These are phyloP conservation scores for Phytophthora aleatoria DNA, from an alignment of 352 stramenopile genomes.

Conservation along the genomic window DNA sequence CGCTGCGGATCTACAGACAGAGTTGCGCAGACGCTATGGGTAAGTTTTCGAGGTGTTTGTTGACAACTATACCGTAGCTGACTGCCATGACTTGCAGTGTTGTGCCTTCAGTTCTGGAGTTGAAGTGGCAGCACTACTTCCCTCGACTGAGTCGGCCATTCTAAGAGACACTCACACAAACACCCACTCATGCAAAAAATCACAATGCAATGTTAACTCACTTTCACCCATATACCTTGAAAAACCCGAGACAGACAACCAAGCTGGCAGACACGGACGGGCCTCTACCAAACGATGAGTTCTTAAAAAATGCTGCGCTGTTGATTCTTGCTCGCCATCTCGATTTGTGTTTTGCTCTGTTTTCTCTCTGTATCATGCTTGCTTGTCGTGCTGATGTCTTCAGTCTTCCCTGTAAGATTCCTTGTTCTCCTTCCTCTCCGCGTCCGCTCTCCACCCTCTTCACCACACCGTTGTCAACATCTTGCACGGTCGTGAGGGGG, in stretches of 20 bases:
- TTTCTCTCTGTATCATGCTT: constrained; percentile 36
- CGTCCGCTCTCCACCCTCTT: constrained; percentile 15
- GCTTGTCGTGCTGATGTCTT: constrained; percentile 42
- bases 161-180: constrained; percentile 8
- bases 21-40: constrained; percentile 67
- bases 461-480: constrained; percentile 29
- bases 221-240: constrained; percentile 29
- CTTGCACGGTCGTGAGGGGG: constrained; percentile 17
- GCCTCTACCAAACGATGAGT: constrained; percentile 23
- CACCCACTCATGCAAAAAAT: constrained; percentile 19
- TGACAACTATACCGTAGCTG: constrained; percentile 3
- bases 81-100: constrained; percentile 30
- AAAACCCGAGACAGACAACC: constrained; percentile 19
- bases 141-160: constrained; percentile 29
- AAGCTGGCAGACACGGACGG: constrained; percentile 6
- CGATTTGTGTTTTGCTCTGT: constrained; percentile 5
- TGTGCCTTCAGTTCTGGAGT: constrained; percentile 54
- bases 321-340: constrained; percentile 33
- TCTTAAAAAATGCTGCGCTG: constrained; percentile 35
- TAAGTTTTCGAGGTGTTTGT: constrained; percentile 17
- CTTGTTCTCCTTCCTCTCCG: constrained; percentile 32
- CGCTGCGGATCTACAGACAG: constrained; percentile 47
- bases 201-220: constrained; percentile 41
- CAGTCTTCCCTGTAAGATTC: constrained; percentile 42
- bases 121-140: constrained; percentile 64